Evolutionary conservation across 495 filamentous ascomycete species (phyloP), one percentile per base, ranked within the genome.

Genomic region (Viridothelium virens): DNA sequence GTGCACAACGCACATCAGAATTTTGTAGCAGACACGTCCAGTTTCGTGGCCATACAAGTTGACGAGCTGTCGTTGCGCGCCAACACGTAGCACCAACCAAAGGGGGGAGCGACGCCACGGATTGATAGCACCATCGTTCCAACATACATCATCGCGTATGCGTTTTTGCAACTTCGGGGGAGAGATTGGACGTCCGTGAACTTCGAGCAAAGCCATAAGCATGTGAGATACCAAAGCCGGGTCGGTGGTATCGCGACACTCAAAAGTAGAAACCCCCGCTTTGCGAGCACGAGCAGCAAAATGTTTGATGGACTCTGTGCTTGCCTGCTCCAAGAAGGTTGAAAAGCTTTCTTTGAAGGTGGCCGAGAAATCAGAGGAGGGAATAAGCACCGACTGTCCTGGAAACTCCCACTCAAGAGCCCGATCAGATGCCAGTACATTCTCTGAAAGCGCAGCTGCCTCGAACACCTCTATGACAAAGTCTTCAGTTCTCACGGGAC

Each of bases 21-120:
- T 74, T 66, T 89, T 89, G 79, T 88, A 89, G 4, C 77, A 72
- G 1, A 81, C 61, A n/a, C 77, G 77, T 0, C 85, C 86, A 3
- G 68, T 12, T 3, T 79, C 76, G 9, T 62, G 70, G 1, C 85
- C 85, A 3, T 84, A 73, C 0, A 69, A 14, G 9, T 77, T 53
- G 50, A 71, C 79, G 0, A 87, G 74, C 10, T 79, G 74, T 0
- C 85, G 79, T 37, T 84, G 78, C 16, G 81, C 68, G 0, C 74
- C 74, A 1, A 89, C 84, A 0, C 86, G 80, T 12, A 88, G 72
- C 0, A 86, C 76, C 3, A 89, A 81, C 82, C 83, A 89, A 47
- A 79, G 76, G 0, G 86, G 79, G 11, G 71, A 74, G 41, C 86
- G 73, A 33, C 85, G 77, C 86, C 86, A 89, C 0, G 86, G 85